Evolutionary conservation across 2,329 filamentous ascomycete species (phyloP).

Genomic region (Fusarium sp.): DNA sequence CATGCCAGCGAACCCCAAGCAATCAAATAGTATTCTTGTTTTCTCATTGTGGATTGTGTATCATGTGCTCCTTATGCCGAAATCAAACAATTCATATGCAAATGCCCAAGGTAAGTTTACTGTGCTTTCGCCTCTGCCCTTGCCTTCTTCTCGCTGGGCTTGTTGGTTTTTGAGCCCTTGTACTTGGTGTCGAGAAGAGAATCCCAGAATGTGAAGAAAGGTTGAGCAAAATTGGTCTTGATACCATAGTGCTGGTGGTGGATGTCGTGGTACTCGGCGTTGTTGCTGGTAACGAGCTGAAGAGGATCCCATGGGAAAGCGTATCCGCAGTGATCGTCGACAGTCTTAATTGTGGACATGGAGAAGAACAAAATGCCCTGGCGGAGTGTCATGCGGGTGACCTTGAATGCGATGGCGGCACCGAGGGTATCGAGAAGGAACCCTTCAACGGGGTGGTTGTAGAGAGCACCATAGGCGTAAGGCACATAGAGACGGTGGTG

Average conservation of each 20-base stretch:
- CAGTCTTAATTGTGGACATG: constrained; percentile 91
- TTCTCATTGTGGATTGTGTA: constrained; percentile 20
- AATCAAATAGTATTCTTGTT: constrained; percentile 22
- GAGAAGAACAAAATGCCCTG: constrained; percentile 93
- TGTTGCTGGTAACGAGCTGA: constrained; percentile 92
- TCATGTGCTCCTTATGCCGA: constrained; percentile 40
- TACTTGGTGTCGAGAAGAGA: constrained; percentile 83
- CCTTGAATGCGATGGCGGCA: constrained; percentile 84
- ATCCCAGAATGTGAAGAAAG: constrained; percentile 98
- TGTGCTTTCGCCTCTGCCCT: constrained; percentile 18
- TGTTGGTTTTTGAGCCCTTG: constrained; percentile 68
- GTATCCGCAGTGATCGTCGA: constrained; percentile 98
- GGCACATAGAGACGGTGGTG: constrained; percentile 98
- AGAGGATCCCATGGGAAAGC: constrained; percentile 94
- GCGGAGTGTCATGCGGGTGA: constrained; percentile 83
- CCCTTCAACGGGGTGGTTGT: constrained; percentile 95
- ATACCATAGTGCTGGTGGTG: constrained; percentile 99
- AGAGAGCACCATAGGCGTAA: constrained; percentile 95
- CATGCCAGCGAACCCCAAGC: constrained; percentile 31
- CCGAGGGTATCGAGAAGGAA: constrained; percentile 93
- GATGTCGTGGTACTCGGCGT: constrained; percentile 96
- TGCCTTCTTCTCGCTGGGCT: constrained; percentile 52
- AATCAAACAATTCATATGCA: constrained; percentile 42
- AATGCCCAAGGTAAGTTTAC: constrained; percentile 29
- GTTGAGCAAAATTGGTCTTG: constrained; percentile 92